Percentiles rank a stretch among this genome's conserved stretches.
phyloP scores from a whole-genome alignment of 2,329 filamentous ascomycete species.

The Penicillium sp. region DNA sequence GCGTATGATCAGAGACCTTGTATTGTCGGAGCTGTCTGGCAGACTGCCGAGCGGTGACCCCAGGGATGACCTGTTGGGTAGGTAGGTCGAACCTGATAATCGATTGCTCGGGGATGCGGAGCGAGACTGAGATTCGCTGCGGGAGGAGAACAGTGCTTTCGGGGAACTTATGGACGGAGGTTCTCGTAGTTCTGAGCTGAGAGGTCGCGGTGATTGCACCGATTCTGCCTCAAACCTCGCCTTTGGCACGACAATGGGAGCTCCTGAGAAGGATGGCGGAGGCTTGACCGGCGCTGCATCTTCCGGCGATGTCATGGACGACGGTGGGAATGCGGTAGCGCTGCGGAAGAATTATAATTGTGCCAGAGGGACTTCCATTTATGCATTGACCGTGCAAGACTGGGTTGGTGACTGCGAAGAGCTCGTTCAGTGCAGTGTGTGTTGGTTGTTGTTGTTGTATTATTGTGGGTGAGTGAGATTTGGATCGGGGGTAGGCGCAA shows the following conservation, averaged over 20 bases:
- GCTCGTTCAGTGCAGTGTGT: not conserved
- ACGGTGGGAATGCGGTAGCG: constrained; percentile 18
- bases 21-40: constrained; percentile 52
- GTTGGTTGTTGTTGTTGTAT: not conserved
- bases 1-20: constrained; percentile 66
- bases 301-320: constrained; percentile 65
- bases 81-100: constrained; percentile 52
- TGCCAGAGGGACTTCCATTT: constrained; percentile 15
- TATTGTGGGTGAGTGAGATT: not conserved
- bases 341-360: constrained; percentile 1
- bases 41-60: constrained; percentile 51
- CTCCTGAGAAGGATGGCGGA: constrained; percentile 66
- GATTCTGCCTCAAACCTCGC: constrained; percentile 48
- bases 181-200: constrained; percentile 46
- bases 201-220: constrained; percentile 48
- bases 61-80: constrained; percentile 45
- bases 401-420: not conserved
- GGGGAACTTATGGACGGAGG: constrained; percentile 55
- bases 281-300: constrained; percentile 64
- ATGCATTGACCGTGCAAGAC: constrained; percentile 12
- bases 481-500: not conserved
- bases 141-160: constrained; percentile 51
- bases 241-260: constrained; percentile 59
- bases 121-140: constrained; percentile 58
- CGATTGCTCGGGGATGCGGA: constrained; percentile 64